phyloP scores from a whole-genome alignment of 2,329 filamentous ascomycete genomes.

The Aspergillus piperis region DNA sequence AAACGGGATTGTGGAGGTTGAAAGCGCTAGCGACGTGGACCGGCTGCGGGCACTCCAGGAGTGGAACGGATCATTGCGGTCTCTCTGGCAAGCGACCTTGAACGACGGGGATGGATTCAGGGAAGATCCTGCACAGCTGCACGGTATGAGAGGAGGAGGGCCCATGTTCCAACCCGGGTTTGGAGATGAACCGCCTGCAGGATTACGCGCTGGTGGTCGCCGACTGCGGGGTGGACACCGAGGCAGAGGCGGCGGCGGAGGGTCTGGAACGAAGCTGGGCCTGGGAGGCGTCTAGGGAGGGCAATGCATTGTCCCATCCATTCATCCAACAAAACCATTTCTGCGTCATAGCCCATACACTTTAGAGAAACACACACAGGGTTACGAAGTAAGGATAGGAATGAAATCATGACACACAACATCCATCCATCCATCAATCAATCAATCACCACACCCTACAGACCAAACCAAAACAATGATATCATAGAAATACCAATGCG shows the following conservation, averaged over 20 bases:
- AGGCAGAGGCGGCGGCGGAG: conserved; percentile 22
- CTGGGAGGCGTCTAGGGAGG: neutral
- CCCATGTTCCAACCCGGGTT: conserved; percentile 34
- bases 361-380: neutral
- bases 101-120: conserved; percentile 71
- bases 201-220: conserved; percentile 25
- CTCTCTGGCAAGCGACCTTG: conserved; percentile 71
- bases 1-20: conserved; percentile 78
- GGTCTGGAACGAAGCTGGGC: neutral
- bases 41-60: conserved; percentile 71
- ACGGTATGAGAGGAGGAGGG: conserved; percentile 24
- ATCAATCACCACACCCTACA: neutral
- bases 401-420: neutral
- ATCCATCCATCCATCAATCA: too few species aligned
- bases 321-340: neutral
- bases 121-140: conserved; percentile 39
- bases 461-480: neutral
- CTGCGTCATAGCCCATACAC: neutral
- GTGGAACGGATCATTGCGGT: conserved; percentile 70
- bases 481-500: neutral
- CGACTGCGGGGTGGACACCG: conserved; percentile 30
- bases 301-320: neutral
- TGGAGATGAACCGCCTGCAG: conserved; percentile 30
- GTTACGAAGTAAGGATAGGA: neutral
- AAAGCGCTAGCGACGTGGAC: conserved; percentile 67